Evolutionary conservation across 495 filamentous ascomycete species (phyloP), one percentile per base, ranked within the genome.

Genomic region (Daldinia bambusicola): DNA sequence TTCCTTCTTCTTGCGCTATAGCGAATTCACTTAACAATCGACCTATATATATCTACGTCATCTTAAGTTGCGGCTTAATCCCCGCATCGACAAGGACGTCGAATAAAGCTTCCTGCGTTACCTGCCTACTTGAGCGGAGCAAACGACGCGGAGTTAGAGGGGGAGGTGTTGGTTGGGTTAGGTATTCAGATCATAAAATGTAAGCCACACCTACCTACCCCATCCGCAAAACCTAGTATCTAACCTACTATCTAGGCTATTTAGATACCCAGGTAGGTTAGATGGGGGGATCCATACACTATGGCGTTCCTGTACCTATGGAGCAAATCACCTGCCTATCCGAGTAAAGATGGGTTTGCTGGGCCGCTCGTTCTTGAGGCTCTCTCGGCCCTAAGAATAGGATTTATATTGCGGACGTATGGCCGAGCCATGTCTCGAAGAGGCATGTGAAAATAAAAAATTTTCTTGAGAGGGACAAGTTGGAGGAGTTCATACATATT

Each of bases 321-420:
- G 41, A 38, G 50, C 12, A 53, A 53, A 58, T 53, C 20, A 55
- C 64, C 70, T 72, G 64, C 70, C 70, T 72, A 72, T 72, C 70
- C 50, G 55, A 61, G 70, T 65, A 64, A 72, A 43, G 63, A 58
- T 66, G 13, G 13, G 69, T 50, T 51, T 52, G 56, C 38, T 60
- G 40, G 30, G 26, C 37, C 4, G 20, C 65, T 34, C 34, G 7
- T 34, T 36, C 26, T 62, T 55, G 41, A 40, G 43, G 56, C 20
- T 30, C 58, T 51, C 31, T 34, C 36, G 51, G 30, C 51, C 34
- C 30, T 55, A 63, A 48, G 40, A 37, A 59, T 38, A 48, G 61
- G 18, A 22, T 20, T 16, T 30, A 18, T 40, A 22, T 22, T 55
- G 48, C 22, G n/a, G 5, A 55, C 37, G 31, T 26, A 34, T 56